Base-by-base conservation (phyloP, 176 grass and related monocot species). In the Dactylis glomerata region DNA sequence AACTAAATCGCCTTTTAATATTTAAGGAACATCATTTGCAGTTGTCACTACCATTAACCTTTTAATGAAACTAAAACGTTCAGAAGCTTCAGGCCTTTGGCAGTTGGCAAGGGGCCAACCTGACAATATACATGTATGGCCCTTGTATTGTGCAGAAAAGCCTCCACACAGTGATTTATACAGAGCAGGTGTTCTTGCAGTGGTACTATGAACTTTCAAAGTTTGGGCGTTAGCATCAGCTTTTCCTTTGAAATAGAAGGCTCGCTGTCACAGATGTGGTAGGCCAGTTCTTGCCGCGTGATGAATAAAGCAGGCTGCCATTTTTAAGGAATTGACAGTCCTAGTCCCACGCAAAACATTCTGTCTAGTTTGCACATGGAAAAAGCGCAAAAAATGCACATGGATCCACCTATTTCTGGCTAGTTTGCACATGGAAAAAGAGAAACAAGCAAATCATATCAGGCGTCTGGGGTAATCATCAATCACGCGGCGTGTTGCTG, bases 241-340 rank as follows among this genome's bases (percentile, higher is more conserved):
- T 82, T 86, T 89, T 57, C 23, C 46, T 76, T 75, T 75, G 47
- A 85, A 46, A 68, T 37, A 40, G 33, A 73, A 50, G 37, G 2
- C 20, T 22, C 57, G 8, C 5, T 13, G 44, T 47, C 6, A 20
- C 76, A 62, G 63, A 22, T 77, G 77, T 77, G 78, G 88, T 86
- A 89, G 82, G 72, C 32, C 82, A 89, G 77, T 56, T 81, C 13
- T 46, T 75, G 82, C 77, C 13, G 70, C 40, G 24, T 62, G 66
- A 55, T 79, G 10, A 50, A 50, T 46, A 69, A 77, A 86, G 68
- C 42, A 34, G 40, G 8, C 33, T 62, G 70, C 30, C 31, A 73
- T 64, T 33, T 52, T 76, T 66, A 61, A 85, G 82, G 59, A 38
- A 75, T 68, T 30, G 76, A 55, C 52, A 59, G 58, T 12, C 68